Evolutionary conservation across 164 flowering plant genomes (phyloP).

Genomic region (Annona squamosa): DNA sequence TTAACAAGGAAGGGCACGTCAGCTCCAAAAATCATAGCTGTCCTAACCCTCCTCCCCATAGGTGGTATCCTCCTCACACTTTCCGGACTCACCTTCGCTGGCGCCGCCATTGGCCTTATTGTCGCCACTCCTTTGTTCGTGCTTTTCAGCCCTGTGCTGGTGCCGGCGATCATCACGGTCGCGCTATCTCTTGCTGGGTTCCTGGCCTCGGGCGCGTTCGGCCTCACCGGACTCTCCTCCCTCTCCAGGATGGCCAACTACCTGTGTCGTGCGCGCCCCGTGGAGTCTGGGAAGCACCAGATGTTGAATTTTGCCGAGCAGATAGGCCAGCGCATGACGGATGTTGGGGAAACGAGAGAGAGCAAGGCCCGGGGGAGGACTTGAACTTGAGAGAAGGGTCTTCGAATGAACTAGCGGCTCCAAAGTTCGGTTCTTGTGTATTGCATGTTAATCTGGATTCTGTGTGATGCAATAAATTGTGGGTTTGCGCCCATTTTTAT

Average conservation of each 20-base stretch:
- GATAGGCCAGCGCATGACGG: conserved; percentile 42
- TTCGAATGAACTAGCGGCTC: too few species aligned
- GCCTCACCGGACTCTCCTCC: conserved; percentile 55
- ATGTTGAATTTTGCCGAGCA: conserved; percentile 38
- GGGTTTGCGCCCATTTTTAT: too few species aligned
- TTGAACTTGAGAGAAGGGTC: neutral
- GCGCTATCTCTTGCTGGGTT: conserved; percentile 57
- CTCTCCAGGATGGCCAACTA: conserved; percentile 53
- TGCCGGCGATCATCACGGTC: conserved; percentile 53
- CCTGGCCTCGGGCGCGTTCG: conserved; percentile 65
- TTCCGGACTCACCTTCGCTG: conserved; percentile 52
- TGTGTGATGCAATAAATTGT: too few species aligned
- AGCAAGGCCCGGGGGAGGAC: conserved; percentile 17
- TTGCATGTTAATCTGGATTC: too few species aligned
- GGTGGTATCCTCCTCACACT: conserved; percentile 61
- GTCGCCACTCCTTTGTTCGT: conserved; percentile 60
- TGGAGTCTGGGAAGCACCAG: conserved; percentile 25
- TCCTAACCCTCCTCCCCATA: conserved; percentile 55
- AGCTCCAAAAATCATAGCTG: conserved; percentile 39
- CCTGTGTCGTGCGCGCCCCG: conserved; percentile 18
- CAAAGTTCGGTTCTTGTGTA: too few species aligned
- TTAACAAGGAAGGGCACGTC: conserved; percentile 34
- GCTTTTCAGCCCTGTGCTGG: conserved; percentile 71
- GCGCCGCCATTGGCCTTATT: conserved; percentile 47
- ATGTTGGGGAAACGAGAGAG: conserved; percentile 32